Evolutionary conservation across 129 eudicot genomes (phyloP).

Genomic region (sunflower (Helianthus annuus)): HanXRQr2.0-SUNRISE NC_035447.2:51053565-51054064

Average conservation of each 20-base stretch:
- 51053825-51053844: neutral
- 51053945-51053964: too few relatives aligned
- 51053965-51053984: neutral
- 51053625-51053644: neutral
- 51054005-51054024: neutral
- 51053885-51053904: neutral
- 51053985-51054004: neutral
- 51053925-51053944: neutral
- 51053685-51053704: neutral
- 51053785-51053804: slow-evolving; percentile 2
- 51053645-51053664: neutral
- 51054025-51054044: neutral
- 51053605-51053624: neutral
- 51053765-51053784: neutral
- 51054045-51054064: neutral
- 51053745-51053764: neutral
- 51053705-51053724: neutral
- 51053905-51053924: neutral
- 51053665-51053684: neutral
- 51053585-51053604: neutral
- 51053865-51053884: neutral
- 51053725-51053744: too few relatives aligned
- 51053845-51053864: neutral
- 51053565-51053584: neutral
- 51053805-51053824: slow-evolving; percentile 1